A percentile compares a stretch with the other conserved stretches of the same genome.
Evolutionary conservation across 2,329 filamentous ascomycete species (phyloP).

Genomic region (Colletotrichum truncatum): DNA sequence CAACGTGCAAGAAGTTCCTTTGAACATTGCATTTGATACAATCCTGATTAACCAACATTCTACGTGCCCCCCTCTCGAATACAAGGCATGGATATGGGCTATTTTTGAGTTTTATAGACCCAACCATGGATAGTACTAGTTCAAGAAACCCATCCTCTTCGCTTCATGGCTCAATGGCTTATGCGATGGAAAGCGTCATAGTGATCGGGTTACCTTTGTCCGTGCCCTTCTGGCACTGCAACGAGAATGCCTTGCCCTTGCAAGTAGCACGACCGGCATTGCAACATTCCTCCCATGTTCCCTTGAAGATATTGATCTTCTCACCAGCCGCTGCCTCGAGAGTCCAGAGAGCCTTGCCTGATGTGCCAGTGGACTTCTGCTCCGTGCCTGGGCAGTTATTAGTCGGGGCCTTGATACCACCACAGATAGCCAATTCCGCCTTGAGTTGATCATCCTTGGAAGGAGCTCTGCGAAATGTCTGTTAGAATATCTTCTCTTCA

Average conservation of each 20-base stretch:
- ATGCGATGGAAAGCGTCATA: background rate
- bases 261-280: background rate
- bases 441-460: background rate
- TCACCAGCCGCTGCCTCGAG: background rate
- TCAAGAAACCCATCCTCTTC: too few species aligned
- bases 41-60: too few species aligned
- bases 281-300: background rate
- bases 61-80: too few species aligned
- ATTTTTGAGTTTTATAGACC: too few species aligned
- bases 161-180: too few species aligned
- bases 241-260: background rate
- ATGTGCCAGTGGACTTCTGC: background rate
- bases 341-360: background rate
- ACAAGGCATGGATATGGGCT: too few species aligned
- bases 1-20: too few species aligned
- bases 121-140: too few species aligned
- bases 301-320: constrained; percentile 3
- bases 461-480: background rate
- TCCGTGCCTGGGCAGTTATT: background rate
- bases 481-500: too few species aligned
- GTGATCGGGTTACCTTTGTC: background rate
- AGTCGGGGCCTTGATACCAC: background rate
- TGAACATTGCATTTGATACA: too few species aligned
- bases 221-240: background rate
- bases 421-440: background rate